Percentiles rank a stretch among this genome's conserved stretches.
Evolutionary conservation across 139 green algal species (phyloP).

Genomic region (Spirogloea muscicola): DNA sequence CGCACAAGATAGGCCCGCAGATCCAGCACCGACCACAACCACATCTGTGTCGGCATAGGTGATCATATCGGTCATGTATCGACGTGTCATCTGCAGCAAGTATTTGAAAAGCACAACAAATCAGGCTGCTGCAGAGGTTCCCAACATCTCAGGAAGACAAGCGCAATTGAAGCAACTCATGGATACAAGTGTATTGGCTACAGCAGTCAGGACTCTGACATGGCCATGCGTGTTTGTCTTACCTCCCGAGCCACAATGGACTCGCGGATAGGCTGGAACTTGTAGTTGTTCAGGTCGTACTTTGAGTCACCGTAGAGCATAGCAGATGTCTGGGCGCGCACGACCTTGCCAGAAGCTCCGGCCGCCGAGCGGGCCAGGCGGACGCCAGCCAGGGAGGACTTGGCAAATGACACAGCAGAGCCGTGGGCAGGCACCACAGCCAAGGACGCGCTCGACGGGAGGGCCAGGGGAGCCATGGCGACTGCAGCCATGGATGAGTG

Average conservation of each 20-base stretch:
- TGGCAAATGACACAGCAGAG: neutral
- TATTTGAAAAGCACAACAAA: too few species aligned
- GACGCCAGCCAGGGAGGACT: neutral
- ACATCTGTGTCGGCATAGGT: slow-evolving; percentile 75
- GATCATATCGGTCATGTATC: slow-evolving; percentile 91
- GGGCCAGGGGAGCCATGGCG: neutral
- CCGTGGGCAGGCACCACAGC: neutral
- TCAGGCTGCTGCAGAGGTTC: too few species aligned
- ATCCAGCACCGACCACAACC: slow-evolving; percentile 68
- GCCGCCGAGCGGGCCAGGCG: neutral
- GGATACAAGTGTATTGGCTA: too few species aligned
- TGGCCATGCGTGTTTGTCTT: too few species aligned
- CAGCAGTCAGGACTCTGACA: too few species aligned
- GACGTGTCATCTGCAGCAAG: slow-evolving; percentile 50
- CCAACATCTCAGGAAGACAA: too few species aligned
- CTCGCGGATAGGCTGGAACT: slow-evolving; percentile 48
- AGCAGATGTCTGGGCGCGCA: neutral
- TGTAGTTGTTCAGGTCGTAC: slow-evolving; percentile 48
- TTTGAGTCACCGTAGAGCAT: neutral
- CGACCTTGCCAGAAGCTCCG: too few species aligned
- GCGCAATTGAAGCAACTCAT: too few species aligned
- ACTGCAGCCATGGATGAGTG: neutral
- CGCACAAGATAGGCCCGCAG: slow-evolving; percentile 80
- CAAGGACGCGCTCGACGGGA: neutral
- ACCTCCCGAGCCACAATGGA: slow-evolving; percentile 39